Evolutionary conservation across 768 basidiomycete genomes (phyloP).

Genomic region (Hebeloma cylindrosporum): DNA sequence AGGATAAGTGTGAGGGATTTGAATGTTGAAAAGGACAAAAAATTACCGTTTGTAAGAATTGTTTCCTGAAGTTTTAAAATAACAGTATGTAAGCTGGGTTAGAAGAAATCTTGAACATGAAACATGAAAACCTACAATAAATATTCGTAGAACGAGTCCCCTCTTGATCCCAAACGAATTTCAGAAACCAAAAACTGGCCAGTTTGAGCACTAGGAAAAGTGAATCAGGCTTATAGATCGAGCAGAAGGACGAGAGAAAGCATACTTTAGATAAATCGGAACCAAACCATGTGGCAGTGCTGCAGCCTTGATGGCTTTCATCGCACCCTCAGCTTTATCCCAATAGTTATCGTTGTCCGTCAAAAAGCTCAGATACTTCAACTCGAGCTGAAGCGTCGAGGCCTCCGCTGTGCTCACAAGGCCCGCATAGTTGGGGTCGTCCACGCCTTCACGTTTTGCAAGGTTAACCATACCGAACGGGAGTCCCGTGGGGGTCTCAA

Average conservation of each 20-base stretch:
- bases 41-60: constrained; percentile 79
- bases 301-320: constrained; percentile 65
- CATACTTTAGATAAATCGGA: constrained; percentile 81
- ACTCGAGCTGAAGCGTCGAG: constrained; percentile 85
- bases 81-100: neutral
- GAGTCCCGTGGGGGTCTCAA: constrained; percentile 80
- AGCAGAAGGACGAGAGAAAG: neutral
- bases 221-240: neutral
- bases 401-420: constrained; percentile 84
- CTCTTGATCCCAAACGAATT: constrained; percentile 90
- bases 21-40: neutral
- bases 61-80: too few species aligned
- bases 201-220: constrained; percentile 33
- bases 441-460: constrained; percentile 53
- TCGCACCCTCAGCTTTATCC: constrained; percentile 81
- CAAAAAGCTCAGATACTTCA: constrained; percentile 78
- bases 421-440: constrained; percentile 57
- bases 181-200: constrained; percentile 60
- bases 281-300: constrained; percentile 68
- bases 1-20: neutral
- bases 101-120: neutral
- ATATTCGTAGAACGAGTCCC: constrained; percentile 95
- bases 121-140: constrained; percentile 54
- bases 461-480: constrained; percentile 81
- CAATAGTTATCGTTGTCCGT: constrained; percentile 82